These are phyloP conservation scores for Talaromyces liani DNA, from an alignment of 495 filamentous ascomycete genomes.

Conservation along the genomic window DNA sequence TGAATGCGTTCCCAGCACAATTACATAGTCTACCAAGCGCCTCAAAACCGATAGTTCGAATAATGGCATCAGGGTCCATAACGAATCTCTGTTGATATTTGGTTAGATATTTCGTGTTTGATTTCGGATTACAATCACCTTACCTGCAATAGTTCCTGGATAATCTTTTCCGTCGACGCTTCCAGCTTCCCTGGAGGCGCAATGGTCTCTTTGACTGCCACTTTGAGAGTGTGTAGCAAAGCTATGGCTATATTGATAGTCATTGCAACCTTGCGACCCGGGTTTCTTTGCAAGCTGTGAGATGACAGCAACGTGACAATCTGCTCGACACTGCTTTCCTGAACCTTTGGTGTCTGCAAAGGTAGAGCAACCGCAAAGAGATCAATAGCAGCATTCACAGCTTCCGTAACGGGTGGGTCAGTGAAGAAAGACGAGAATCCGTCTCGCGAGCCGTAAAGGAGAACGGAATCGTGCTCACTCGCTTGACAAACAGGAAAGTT, in stretches of 20 bases:
- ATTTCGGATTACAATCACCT: slow-evolving; percentile 5
- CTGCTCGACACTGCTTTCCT: slow-evolving; percentile 93
- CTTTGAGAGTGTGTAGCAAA: slow-evolving; percentile 70
- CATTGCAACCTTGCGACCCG: slow-evolving; percentile 81
- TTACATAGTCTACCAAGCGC: slow-evolving; percentile 88
- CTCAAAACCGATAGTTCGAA: slow-evolving; percentile 78
- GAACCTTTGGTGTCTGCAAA: slow-evolving; percentile 78
- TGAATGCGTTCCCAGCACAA: slow-evolving; percentile 80
- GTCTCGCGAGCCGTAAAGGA: slow-evolving; percentile 56
- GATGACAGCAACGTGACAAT: slow-evolving; percentile 80
- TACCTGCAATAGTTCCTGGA: slow-evolving; percentile 76
- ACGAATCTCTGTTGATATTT: slow-evolving; percentile 52
- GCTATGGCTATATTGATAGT: slow-evolving; percentile 83
- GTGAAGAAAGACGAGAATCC: slow-evolving; percentile 46
- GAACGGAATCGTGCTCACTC: slow-evolving; percentile 82
- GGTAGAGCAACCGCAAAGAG: slow-evolving; percentile 88
- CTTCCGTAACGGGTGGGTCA: slow-evolving; percentile 84
- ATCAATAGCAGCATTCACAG: slow-evolving; percentile 87
- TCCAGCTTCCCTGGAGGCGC: slow-evolving; percentile 68
- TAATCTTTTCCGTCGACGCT: slow-evolving; percentile 71
- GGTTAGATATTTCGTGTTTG: not conserved
- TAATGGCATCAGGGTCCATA: slow-evolving; percentile 71
- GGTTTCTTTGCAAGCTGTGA: slow-evolving; percentile 71
- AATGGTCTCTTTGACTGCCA: slow-evolving; percentile 70
- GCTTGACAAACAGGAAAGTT: slow-evolving; percentile 73